A percentile compares a stretch with the other conserved stretches of the same genome.
Evolutionary conservation across 164 flowering plant genomes (phyloP).

Genomic region (Macadamia integrifolia): DNA sequence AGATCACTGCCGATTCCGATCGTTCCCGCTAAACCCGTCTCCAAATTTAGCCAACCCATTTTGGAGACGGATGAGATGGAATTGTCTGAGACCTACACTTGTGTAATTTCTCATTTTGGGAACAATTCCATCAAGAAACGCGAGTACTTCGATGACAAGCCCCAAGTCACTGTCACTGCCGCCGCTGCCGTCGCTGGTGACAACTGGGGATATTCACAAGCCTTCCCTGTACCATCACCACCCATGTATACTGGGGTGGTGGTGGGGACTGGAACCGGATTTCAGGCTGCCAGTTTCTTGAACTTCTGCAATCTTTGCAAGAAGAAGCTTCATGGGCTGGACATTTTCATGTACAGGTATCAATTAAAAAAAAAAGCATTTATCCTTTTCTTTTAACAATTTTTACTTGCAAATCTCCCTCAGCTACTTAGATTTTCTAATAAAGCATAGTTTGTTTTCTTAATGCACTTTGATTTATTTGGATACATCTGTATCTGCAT

Average conservation of each 20-base stretch:
- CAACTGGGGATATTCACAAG: slow-evolving; percentile 13
- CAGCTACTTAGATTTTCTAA: not conserved
- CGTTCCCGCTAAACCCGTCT: slow-evolving; percentile 9
- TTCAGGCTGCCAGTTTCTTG: slow-evolving; percentile 31
- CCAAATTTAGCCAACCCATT: slow-evolving; percentile 14
- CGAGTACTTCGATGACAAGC: slow-evolving; percentile 26
- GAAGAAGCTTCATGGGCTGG: slow-evolving; percentile 53
- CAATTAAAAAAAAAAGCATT: too few species aligned
- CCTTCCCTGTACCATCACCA: slow-evolving; percentile 19
- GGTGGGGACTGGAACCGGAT: not conserved
- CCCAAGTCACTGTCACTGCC: too few species aligned
- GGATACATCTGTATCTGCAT: not conserved
- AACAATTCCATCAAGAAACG: slow-evolving; percentile 26
- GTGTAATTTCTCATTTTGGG: slow-evolving; percentile 51
- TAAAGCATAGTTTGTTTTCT: not conserved
- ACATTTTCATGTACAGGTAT: slow-evolving; percentile 67
- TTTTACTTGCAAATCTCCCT: not conserved
- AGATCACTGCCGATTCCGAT: slow-evolving; percentile 39
- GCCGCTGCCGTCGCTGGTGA: not conserved
- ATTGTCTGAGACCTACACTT: slow-evolving; percentile 60
- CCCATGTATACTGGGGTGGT: not conserved
- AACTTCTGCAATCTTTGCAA: slow-evolving; percentile 46
- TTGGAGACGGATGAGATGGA: slow-evolving; percentile 28
- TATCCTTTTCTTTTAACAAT: not conserved
- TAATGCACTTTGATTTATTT: not conserved